These are phyloP conservation scores for Chamaenerion angustifolium DNA, from an alignment of 345 rosid species.

Conservation along the genomic window DNA sequence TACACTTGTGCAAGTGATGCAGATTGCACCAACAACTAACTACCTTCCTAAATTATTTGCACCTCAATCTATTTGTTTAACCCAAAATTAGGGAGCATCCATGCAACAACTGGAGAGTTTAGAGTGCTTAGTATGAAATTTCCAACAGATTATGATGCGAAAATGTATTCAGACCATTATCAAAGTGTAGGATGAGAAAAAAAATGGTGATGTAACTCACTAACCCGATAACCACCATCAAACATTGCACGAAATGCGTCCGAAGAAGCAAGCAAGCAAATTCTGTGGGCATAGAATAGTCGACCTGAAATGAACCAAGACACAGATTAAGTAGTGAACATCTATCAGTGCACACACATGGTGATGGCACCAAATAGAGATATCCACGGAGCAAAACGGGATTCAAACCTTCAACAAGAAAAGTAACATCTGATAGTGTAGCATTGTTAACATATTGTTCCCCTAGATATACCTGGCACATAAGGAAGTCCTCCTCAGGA, in stretches of 20 bases:
- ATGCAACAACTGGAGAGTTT: no score
- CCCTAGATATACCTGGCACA: conserved; percentile 78
- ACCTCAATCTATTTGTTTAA: no score
- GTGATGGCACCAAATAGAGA: not conserved
- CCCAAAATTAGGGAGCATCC: no score
- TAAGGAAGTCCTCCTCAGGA: not conserved
- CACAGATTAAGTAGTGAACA: not conserved
- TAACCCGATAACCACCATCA: conserved; percentile 97
- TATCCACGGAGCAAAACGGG: not conserved
- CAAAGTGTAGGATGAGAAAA: not conserved
- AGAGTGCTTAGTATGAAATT: no score
- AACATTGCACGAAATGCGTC: conserved; percentile 99
- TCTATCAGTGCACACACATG: not conserved
- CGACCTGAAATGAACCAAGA: conserved; percentile 37
- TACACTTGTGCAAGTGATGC: no score
- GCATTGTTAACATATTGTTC: conserved; percentile 86
- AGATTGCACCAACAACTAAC: no score
- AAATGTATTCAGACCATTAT: no score
- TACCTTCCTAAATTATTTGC: no score
- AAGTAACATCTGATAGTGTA: conserved; percentile 86
- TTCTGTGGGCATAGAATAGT: conserved; percentile 89
- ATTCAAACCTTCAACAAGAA: conserved; percentile 76
- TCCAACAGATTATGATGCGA: no score
- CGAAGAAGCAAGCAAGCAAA: conserved; percentile 96
- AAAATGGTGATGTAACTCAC: conserved; percentile 8